phyloP scores from a whole-genome alignment of 306 rosid species.

The Oemleria cerasiformis region DNA sequence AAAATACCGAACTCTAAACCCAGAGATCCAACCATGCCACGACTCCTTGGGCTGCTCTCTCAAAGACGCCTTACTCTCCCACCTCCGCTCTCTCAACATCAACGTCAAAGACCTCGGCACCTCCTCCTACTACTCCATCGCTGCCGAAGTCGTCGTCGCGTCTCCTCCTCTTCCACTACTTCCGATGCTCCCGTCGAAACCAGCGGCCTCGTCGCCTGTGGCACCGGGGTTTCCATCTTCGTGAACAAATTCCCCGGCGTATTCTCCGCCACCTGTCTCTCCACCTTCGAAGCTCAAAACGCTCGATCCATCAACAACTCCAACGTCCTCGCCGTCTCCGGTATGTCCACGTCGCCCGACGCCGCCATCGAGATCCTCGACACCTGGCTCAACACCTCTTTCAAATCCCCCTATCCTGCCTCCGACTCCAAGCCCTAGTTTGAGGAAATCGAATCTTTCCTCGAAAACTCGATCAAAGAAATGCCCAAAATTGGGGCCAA shows the following conservation, averaged over 20 bases:
- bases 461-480: conserved; percentile 56
- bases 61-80: conserved; percentile 66
- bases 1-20: too few species aligned
- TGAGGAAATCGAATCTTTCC: conserved; percentile 45
- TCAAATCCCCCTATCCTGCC: conserved; percentile 70
- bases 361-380: conserved; percentile 57
- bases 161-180: conserved; percentile 53
- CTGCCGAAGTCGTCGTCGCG: conserved; percentile 85
- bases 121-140: conserved; percentile 74
- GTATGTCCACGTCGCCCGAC: conserved; percentile 52
- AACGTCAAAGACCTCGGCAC: conserved; percentile 81
- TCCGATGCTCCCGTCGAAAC: conserved; percentile 24
- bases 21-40: too few species aligned
- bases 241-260: conserved; percentile 90
- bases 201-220: conserved; percentile 81
- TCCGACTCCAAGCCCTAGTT: conserved; percentile 69
- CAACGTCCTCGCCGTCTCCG: conserved; percentile 89
- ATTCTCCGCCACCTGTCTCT: conserved; percentile 63
- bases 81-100: conserved; percentile 64
- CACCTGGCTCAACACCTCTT: conserved; percentile 75
- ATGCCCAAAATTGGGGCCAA: conserved; percentile 58
- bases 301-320: conserved; percentile 82
- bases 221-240: conserved; percentile 83
- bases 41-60: conserved; percentile 65
- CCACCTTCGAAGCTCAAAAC: conserved; percentile 58